A percentile compares a stretch with the other conserved stretches of the same genome.
Evolutionary conservation across 2,329 filamentous ascomycete species (phyloP).

Genomic region (Scopulariopsis brevicaulis): DNA sequence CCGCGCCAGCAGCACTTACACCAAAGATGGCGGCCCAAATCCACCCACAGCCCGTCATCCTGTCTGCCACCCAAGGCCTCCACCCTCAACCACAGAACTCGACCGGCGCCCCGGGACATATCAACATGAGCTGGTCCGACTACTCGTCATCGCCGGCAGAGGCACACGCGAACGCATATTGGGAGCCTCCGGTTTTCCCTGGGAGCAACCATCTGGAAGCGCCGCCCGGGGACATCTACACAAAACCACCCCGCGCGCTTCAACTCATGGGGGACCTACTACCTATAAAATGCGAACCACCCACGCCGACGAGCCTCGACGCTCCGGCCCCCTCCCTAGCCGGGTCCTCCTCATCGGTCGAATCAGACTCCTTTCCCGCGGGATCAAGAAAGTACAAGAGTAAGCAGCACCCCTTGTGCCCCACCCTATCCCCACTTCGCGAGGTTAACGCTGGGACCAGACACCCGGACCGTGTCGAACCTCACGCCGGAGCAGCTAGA

Average conservation of each 20-base stretch:
- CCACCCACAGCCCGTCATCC: background rate
- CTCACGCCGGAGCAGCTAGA: conserved; percentile 80
- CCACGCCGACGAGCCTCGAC: background rate
- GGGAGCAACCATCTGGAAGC: background rate
- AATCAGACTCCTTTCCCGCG: conserved; percentile 15
- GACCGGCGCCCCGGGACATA: background rate
- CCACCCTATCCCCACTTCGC: background rate
- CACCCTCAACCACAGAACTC: background rate
- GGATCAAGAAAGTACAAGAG: conserved; percentile 35
- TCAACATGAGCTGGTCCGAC: background rate
- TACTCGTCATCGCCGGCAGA: background rate
- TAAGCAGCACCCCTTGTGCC: conserved; percentile 10
- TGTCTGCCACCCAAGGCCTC: background rate
- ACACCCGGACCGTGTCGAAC: conserved; percentile 71
- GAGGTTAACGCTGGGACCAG: conserved; percentile 22
- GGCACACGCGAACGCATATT: background rate
- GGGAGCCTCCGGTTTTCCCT: background rate
- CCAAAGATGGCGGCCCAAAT: background rate
- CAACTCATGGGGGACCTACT: background rate
- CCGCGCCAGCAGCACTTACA: background rate
- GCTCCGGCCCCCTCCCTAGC: conserved; percentile 14
- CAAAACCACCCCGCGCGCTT: background rate
- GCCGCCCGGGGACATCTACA: background rate
- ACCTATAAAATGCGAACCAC: background rate
- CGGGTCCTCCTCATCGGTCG: conserved; percentile 26